Conservation (phyloP, 805 yeast species). For the Lipomyces oligophaga region DNA sequence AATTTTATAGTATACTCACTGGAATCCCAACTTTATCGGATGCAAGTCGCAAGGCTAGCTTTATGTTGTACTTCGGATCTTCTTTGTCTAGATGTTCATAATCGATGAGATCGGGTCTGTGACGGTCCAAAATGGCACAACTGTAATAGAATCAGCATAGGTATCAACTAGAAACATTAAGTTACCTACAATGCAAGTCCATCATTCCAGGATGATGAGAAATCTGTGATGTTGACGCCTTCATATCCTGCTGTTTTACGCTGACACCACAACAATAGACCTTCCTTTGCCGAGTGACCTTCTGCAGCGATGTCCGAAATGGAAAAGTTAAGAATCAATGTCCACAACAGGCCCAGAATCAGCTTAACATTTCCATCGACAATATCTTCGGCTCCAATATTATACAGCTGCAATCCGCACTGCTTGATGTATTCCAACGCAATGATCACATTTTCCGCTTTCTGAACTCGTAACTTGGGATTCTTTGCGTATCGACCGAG, state of each 20-base stretch:
- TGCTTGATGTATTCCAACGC: slow-evolving; percentile 40
- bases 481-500: slow-evolving; percentile 36
- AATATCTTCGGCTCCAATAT: slow-evolving; percentile 70
- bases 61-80: slow-evolving; percentile 37
- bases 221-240: slow-evolving; percentile 45
- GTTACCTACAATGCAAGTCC: slow-evolving; percentile 43
- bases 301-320: slow-evolving; percentile 41
- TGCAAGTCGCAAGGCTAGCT: slow-evolving; percentile 44
- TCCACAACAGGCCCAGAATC: slow-evolving; percentile 87
- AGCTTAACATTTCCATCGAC: slow-evolving; percentile 92
- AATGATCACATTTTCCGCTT: slow-evolving; percentile 39
- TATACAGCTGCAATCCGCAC: slow-evolving; percentile 38
- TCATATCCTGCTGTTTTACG: slow-evolving; percentile 41
- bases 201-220: slow-evolving; percentile 54
- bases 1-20: slow-evolving; percentile 4
- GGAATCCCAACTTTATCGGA: slow-evolving; percentile 48
- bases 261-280: slow-evolving; percentile 54
- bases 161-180: neutral
- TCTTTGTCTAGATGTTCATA: slow-evolving; percentile 35
- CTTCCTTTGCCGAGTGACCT: slow-evolving; percentile 43
- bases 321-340: slow-evolving; percentile 40
- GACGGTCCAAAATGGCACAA: slow-evolving; percentile 44
- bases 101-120: slow-evolving; percentile 43
- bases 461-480: slow-evolving; percentile 40
- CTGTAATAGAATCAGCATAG: slow-evolving; percentile 3